These are phyloP conservation scores for Gossypium rotundifolium DNA, from an alignment of 345 rosid genomes.

Conservation along the genomic window DNA sequence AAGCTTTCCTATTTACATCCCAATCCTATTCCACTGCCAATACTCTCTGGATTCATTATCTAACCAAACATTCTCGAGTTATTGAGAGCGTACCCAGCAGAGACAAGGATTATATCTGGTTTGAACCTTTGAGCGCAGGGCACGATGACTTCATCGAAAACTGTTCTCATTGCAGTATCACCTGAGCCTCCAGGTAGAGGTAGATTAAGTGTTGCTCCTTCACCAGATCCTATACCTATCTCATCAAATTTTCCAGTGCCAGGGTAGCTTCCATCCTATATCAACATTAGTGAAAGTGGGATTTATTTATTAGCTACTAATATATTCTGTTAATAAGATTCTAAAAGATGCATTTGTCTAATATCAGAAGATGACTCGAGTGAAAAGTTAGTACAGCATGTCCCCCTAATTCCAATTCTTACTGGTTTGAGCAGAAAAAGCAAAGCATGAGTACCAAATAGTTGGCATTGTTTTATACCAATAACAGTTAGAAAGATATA, in stretches of 20 bases:
- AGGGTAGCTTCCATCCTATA: conserved; percentile 90
- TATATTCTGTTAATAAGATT: neutral
- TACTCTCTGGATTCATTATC: neutral
- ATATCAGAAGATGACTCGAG: neutral
- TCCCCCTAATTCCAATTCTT: neutral
- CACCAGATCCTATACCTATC: conserved; percentile 73
- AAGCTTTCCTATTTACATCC: neutral
- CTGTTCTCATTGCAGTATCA: conserved; percentile 72
- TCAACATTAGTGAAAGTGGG: neutral
- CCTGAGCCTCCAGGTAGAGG: conserved; percentile 98
- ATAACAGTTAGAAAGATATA: neutral
- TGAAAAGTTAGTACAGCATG: neutral
- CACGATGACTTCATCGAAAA: conserved; percentile 78
- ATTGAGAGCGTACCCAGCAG: conserved; percentile 74
- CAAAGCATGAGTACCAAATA: neutral
- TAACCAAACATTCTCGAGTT: neutral
- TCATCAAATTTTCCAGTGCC: conserved; percentile 82
- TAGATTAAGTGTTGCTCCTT: conserved; percentile 80
- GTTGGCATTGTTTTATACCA: neutral
- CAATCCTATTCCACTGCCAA: neutral
- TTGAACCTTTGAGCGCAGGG: conserved; percentile 86
- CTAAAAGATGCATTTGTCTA: neutral
- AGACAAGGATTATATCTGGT: conserved; percentile 87
- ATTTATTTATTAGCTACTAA: neutral
- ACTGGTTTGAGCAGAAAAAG: conserved; percentile 3